These are phyloP conservation scores for Rhizoclosmatium globosum DNA, from an alignment of 192 early-diverging fungal genomes.

Conservation along the genomic window DNA sequence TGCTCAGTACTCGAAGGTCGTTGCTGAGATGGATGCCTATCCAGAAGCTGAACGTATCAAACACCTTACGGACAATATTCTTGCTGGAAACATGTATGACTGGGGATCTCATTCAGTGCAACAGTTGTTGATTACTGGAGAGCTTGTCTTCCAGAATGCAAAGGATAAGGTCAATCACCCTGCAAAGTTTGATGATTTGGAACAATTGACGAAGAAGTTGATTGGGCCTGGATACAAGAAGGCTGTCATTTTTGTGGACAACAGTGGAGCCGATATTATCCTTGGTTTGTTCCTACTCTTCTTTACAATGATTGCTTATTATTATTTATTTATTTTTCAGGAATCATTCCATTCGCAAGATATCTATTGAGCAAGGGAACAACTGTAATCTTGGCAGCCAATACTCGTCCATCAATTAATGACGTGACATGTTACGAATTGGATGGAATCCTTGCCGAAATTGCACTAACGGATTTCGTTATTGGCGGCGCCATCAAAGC, in stretches of 20 bases:
- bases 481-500: conserved; percentile 43
- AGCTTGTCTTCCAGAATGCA: conserved; percentile 65
- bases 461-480: conserved; percentile 51
- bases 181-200: conserved; percentile 56
- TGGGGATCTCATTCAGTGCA: conserved; percentile 75
- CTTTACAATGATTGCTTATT: neutral
- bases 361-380: conserved; percentile 63
- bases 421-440: conserved; percentile 79
- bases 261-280: conserved; percentile 82
- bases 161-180: conserved; percentile 55
- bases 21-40: conserved; percentile 60
- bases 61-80: conserved; percentile 68
- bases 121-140: conserved; percentile 62
- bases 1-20: conserved; percentile 52
- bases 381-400: conserved; percentile 75
- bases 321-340: neutral
- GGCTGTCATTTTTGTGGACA: conserved; percentile 83
- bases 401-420: conserved; percentile 80
- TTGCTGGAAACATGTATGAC: conserved; percentile 88
- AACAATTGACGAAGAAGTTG: conserved; percentile 51
- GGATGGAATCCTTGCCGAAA: conserved; percentile 52
- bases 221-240: conserved; percentile 53
- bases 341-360: conserved; percentile 80
- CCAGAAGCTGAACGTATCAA: conserved; percentile 45
- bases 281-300: conserved; percentile 47